These are phyloP conservation scores for Botrytis fragariae DNA, from an alignment of 2,329 filamentous ascomycete genomes.

Conservation along the genomic window DNA sequence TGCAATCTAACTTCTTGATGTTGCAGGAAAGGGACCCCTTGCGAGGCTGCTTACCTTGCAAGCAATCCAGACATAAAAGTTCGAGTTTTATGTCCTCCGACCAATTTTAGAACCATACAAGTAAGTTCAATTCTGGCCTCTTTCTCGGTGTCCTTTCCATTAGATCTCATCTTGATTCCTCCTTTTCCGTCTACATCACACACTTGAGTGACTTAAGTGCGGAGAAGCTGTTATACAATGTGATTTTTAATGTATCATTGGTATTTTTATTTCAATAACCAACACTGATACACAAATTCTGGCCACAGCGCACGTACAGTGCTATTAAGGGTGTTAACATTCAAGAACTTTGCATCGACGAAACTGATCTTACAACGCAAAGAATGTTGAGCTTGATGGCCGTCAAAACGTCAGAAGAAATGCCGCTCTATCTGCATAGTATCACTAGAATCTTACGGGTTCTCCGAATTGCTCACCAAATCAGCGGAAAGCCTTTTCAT, in stretches of 20 bases:
- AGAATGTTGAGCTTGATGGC: conserved; percentile 54
- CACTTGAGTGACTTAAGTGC: background rate
- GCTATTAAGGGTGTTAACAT: background rate
- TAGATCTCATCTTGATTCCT: background rate
- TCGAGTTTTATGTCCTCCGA: conserved; percentile 51
- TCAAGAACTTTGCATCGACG: conserved; percentile 39
- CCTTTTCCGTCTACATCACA: background rate
- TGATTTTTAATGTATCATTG: background rate
- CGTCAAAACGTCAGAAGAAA: conserved; percentile 40
- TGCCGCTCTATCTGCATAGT: conserved; percentile 52
- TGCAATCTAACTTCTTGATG: background rate
- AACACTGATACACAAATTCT: background rate
- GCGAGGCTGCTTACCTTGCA: conserved; percentile 56
- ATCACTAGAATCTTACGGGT: conserved; percentile 50
- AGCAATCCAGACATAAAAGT: conserved; percentile 47
- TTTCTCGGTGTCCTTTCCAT: background rate
- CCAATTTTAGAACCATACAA: conserved; percentile 45
- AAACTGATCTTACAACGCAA: conserved; percentile 48
- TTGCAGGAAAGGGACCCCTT: conserved; percentile 36
- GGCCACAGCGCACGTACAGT: background rate
- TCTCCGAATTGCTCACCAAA: conserved; percentile 46
- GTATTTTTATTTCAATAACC: background rate
- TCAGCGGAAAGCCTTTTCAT: conserved; percentile 40
- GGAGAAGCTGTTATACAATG: background rate
- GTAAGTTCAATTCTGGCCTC: conserved; percentile 12